Conservation (phyloP, 1,284 basidiomycete genomes). For the Entoloma clypeatum region DNA sequence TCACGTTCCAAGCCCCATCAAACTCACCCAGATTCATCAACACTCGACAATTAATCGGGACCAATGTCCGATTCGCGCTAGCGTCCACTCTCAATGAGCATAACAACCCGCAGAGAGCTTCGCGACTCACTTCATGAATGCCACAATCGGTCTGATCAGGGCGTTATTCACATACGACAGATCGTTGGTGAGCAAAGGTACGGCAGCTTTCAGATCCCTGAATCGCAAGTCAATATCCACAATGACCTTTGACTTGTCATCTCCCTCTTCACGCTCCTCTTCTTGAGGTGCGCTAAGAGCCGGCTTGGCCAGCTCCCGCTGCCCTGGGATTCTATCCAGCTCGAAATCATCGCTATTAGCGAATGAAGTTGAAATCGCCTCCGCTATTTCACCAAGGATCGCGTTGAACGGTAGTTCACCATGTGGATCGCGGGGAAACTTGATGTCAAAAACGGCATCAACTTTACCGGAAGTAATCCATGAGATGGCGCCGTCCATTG, state of each 20-base stretch:
- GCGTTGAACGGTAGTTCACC: slow-evolving; percentile 80
- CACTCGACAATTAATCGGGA: slow-evolving; percentile 88
- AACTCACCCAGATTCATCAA: slow-evolving; percentile 79
- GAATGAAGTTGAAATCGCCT: slow-evolving; percentile 71
- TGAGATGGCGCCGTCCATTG: slow-evolving; percentile 85
- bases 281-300: slow-evolving; percentile 73
- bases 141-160: slow-evolving; percentile 95
- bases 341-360: slow-evolving; percentile 31
- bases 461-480: slow-evolving; percentile 98
- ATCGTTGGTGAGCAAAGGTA: slow-evolving; percentile 86
- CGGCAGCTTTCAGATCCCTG: slow-evolving; percentile 92
- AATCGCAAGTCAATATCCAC: slow-evolving; percentile 96
- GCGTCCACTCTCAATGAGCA: slow-evolving; percentile 16
- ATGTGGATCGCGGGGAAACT: slow-evolving; percentile 84
- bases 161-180: slow-evolving; percentile 93
- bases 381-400: slow-evolving; percentile 89
- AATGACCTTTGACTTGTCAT: slow-evolving; percentile 53
- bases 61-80: slow-evolving; percentile 86
- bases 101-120: slow-evolving; percentile 4
- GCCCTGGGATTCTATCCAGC: slow-evolving; percentile 80
- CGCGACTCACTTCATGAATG: slow-evolving; percentile 88
- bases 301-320: slow-evolving; percentile 82
- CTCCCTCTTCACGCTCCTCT: slow-evolving; percentile 31
- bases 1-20: slow-evolving; percentile 86
- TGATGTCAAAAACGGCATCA: slow-evolving; percentile 96